Base-by-base conservation (phyloP, 192 early-diverging fungal genomes). In the Coemansia sp. region DNA sequence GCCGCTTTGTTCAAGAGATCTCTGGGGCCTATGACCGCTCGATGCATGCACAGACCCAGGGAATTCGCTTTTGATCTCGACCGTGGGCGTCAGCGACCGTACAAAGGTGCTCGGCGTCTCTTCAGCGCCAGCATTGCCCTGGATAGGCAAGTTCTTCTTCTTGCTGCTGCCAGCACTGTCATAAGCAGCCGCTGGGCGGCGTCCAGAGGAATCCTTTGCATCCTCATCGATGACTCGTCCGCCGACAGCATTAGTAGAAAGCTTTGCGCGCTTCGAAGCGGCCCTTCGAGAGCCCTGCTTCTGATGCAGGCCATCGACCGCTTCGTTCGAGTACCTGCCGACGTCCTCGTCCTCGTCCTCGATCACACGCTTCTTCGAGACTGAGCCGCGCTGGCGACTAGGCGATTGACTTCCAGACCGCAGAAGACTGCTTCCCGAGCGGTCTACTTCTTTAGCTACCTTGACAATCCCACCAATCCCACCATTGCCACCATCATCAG, bases 291-390 rank as follows among this genome's bases (percentile, higher is more conserved):
- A 49, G 14, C 47, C 39, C 22, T 28, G 30, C 18, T 29, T 34
- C 4, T 42, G 30, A 3, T 25, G 64, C 5, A 18, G 18, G 28
- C 20, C 35, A 6, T 22, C 34, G 14, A 45, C 16, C 1, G 23
- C 51, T 23, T 54, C 36, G 16, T 36, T 35, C 11, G 34, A 14
- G 50, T 29, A 19, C 14, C 29, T 56, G n/a, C 59, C 32, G 9
- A 59, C 61, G 24, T 67, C 71, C 13, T 75, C 62, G 22, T 75
- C 65, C 10, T 68, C 60, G 32, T 68, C 67, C 28, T 65, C 55
- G 34, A 64, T 55, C 11, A 60, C n/a, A 23, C 67, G 67, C 55
- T 75, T 75, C 39, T 58, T 65, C 14, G 61, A 39, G 1, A 49
- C 55, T 4, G 62, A 60, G 52, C 65, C 47, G 29, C 71, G 60